These are phyloP conservation scores for Trypanosoma cruzi DNA, from an alignment of 208 protist species.

Conservation along the genomic window DNA sequence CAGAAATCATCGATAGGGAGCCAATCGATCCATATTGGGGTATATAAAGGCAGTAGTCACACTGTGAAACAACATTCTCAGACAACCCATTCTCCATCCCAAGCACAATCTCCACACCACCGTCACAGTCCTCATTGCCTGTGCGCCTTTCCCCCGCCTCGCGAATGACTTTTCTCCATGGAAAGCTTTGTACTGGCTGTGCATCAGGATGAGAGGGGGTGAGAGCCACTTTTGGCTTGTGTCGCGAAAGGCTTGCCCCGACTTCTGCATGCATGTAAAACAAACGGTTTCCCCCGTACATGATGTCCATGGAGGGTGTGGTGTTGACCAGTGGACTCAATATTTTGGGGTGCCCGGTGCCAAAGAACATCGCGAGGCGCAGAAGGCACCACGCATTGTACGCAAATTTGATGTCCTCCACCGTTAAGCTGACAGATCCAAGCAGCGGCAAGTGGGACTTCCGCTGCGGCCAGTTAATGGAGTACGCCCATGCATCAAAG, in stretches of 20 bases:
- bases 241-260: slow-evolving; percentile 18
- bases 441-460: slow-evolving; percentile 30
- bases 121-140: background rate
- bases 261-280: slow-evolving; percentile 74
- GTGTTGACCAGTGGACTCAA: slow-evolving; percentile 52
- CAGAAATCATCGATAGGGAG: slow-evolving; percentile 82
- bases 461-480: slow-evolving; percentile 62
- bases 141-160: background rate
- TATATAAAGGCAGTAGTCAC: slow-evolving; percentile 69
- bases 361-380: slow-evolving; percentile 78
- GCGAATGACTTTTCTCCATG: slow-evolving; percentile 23
- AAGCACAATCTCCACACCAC: slow-evolving; percentile 64
- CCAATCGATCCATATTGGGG: slow-evolving; percentile 88
- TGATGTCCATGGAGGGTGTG: slow-evolving; percentile 78
- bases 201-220: slow-evolving; percentile 64
- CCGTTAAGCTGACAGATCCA: slow-evolving; percentile 45
- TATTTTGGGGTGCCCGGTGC: slow-evolving; percentile 59
- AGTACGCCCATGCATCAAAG: slow-evolving; percentile 85
- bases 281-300: slow-evolving; percentile 55
- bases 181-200: slow-evolving; percentile 47
- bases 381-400: slow-evolving; percentile 87
- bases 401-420: slow-evolving; percentile 89
- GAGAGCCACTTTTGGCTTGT: slow-evolving; percentile 51
- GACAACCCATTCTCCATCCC: slow-evolving; percentile 89
- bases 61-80: slow-evolving; percentile 29